Evolutionary conservation across 1,139 yeast genomes (phyloP).

Genomic region (Lodderomyces oxycetoniae): DNA sequence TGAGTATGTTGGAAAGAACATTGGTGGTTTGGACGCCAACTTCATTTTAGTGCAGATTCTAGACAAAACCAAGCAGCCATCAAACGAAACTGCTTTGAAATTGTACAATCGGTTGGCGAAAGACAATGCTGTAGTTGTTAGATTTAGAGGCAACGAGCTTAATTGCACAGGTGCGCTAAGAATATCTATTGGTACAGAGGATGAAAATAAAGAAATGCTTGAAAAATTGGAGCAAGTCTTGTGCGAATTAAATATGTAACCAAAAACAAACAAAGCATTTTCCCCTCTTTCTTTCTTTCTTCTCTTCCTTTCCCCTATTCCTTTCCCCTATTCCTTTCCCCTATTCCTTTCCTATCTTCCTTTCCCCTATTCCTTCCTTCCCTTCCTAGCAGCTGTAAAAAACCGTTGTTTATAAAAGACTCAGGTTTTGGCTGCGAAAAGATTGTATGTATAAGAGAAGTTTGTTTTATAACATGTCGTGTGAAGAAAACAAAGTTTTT

Average conservation of each 20-base stretch:
- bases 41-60: constrained; percentile 72
- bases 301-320: no score
- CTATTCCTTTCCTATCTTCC: no score
- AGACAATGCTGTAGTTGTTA: constrained; percentile 70
- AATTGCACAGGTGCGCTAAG: constrained; percentile 87
- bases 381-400: no score
- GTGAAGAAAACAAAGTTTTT: no score
- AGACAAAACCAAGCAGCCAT: constrained; percentile 57
- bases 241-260: constrained; percentile 9
- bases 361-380: no score
- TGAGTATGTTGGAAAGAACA: constrained; percentile 61
- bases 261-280: no score
- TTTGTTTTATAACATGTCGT: no score
- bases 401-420: no score
- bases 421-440: no score
- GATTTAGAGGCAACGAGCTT: constrained; percentile 85
- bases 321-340: no score
- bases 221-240: constrained; percentile 36
- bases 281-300: no score
- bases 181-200: constrained; percentile 77
- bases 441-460: no score
- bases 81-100: constrained; percentile 61
- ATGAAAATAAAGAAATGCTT: constrained; percentile 62
- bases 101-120: constrained; percentile 70
- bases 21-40: constrained; percentile 89